phyloP scores from a whole-genome alignment of 208 protist species.

The Trichomonas tenax region DNA sequence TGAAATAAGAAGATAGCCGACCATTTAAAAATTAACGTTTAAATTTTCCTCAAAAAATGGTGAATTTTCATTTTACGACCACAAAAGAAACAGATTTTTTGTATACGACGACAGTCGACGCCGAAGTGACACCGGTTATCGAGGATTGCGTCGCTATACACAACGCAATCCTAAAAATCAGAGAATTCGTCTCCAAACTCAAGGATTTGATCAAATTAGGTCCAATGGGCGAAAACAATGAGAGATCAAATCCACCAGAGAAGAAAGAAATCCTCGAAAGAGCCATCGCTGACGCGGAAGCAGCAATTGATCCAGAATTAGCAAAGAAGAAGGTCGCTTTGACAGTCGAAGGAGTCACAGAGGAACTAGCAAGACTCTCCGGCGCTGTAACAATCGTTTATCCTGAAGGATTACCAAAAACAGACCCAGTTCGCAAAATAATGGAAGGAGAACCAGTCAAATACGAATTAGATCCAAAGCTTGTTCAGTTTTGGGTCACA shows the following conservation, averaged over 20 bases:
- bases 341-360: background rate
- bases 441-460: background rate
- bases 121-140: background rate
- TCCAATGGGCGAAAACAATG: background rate
- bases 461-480: background rate
- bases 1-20: no score
- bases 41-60: background rate
- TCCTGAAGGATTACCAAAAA: background rate
- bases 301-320: background rate
- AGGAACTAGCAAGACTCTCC: background rate
- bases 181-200: background rate
- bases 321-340: background rate
- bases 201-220: background rate
- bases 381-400: background rate
- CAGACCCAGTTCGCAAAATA: background rate
- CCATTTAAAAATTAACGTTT: no score
- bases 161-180: background rate
- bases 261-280: background rate
- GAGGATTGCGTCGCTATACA: background rate
- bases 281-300: background rate
- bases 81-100: constrained; percentile 10
- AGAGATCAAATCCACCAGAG: background rate
- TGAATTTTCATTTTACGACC: background rate
- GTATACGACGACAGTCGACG: background rate
- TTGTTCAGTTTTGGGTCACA: background rate